These are phyloP conservation scores for Ogataea pini DNA, from an alignment of 805 yeast genomes.

Conservation along the genomic window DNA sequence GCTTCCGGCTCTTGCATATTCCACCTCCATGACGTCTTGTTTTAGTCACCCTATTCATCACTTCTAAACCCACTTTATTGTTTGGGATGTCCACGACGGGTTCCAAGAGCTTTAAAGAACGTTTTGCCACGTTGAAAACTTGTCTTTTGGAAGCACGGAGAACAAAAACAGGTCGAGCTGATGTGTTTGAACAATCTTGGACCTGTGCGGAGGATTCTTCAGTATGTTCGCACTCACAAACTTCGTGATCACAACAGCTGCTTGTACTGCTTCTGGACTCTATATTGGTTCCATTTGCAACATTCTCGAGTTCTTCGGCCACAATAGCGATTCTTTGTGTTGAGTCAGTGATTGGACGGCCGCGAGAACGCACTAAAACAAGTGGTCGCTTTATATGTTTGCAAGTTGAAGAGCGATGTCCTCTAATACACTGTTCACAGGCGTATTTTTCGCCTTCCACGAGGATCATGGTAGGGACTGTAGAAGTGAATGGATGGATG, in stretches of 20 bases:
- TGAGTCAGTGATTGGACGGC: slow-evolving; percentile 71
- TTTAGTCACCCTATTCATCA: slow-evolving; percentile 28
- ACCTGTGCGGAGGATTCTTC: neutral
- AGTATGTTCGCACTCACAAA: slow-evolving; percentile 9
- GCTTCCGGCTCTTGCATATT: slow-evolving; percentile 16
- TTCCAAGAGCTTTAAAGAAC: slow-evolving; percentile 34
- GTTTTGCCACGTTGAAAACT: slow-evolving; percentile 38
- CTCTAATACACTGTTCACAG: slow-evolving; percentile 85
- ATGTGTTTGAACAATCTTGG: neutral
- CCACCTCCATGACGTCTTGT: slow-evolving; percentile 21
- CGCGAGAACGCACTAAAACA: slow-evolving; percentile 85
- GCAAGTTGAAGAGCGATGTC: slow-evolving; percentile 89
- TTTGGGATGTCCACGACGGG: slow-evolving; percentile 38
- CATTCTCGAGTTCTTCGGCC: slow-evolving; percentile 39
- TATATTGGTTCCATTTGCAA: neutral
- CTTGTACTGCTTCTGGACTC: neutral
- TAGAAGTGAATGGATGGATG: neutral
- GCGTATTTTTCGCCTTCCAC: slow-evolving; percentile 81
- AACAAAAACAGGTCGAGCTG: slow-evolving; percentile 31
- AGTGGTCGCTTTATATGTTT: slow-evolving; percentile 77
- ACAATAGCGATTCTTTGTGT: slow-evolving; percentile 60
- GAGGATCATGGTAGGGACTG: slow-evolving; percentile 55
- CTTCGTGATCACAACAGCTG: slow-evolving; percentile 8
- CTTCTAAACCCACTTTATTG: slow-evolving; percentile 33
- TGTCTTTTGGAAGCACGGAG: slow-evolving; percentile 37